Evolutionary conservation across 345 rosid genomes (phyloP).

Genomic region (Raphanus raphanistrum): DNA sequence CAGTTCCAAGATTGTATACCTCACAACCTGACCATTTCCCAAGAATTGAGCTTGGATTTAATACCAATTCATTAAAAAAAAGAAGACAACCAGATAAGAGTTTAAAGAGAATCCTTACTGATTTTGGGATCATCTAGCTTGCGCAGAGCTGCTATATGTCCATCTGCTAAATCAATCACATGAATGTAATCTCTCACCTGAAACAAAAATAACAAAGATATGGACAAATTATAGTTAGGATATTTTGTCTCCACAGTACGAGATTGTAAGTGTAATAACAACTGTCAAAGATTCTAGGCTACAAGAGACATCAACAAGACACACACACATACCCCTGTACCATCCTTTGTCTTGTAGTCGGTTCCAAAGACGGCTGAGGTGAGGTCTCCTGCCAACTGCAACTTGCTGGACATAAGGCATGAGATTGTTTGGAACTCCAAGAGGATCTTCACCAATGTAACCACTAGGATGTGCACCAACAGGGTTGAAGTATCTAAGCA

Average conservation of each 20-base stretch:
- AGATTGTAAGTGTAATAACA: not conserved
- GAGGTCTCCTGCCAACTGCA: conserved; percentile 85
- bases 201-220: not conserved
- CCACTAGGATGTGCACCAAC: conserved; percentile 99
- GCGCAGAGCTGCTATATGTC: conserved; percentile 84
- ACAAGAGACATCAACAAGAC: not conserved
- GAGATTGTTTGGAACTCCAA: conserved; percentile 91
- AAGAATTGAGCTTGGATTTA: not conserved
- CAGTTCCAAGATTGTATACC: conserved; percentile 98
- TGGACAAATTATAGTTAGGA: not conserved
- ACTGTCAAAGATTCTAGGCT: not conserved
- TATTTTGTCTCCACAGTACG: not conserved
- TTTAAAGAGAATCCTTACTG: conserved; percentile 43
- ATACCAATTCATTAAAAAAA: not conserved
- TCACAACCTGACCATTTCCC: conserved; percentile 59
- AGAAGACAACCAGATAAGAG: not conserved
- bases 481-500: conserved; percentile 95
- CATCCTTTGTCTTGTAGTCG: conserved; percentile 85
- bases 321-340: conserved; percentile 81
- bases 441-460: conserved; percentile 90
- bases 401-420: conserved; percentile 98
- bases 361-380: conserved; percentile 78
- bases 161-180: conserved; percentile 88
- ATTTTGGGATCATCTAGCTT: conserved; percentile 66
- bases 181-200: conserved; percentile 99